Conservation (phyloP, 208 protist species). For the Sergeia podlipaevii region DNA sequence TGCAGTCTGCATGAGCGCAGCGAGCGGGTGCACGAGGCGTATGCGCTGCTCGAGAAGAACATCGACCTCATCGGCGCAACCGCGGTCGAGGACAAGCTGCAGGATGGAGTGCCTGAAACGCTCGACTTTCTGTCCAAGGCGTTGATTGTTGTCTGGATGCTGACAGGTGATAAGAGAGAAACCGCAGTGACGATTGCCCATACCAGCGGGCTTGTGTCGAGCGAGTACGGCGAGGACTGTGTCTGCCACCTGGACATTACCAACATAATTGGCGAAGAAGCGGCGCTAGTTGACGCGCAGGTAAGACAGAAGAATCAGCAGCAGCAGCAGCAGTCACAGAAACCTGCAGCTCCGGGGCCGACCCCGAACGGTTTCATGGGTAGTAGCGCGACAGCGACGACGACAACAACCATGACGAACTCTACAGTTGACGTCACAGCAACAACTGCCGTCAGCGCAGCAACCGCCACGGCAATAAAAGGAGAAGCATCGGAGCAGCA, state of each 20-base stretch:
- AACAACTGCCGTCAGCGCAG: neutral
- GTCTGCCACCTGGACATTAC: constrained; percentile 45
- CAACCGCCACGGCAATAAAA: neutral
- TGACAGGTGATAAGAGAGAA: constrained; percentile 98
- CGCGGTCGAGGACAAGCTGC: constrained; percentile 96
- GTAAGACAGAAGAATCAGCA: constrained; percentile 15
- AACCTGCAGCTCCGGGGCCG: no score
- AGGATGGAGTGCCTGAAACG: constrained; percentile 92
- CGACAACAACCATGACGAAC: neutral
- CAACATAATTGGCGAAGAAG: constrained; percentile 27
- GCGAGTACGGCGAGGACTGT: constrained; percentile 14
- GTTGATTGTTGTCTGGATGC: constrained; percentile 95
- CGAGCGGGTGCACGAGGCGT: constrained; percentile 51
- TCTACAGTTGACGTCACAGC: neutral
- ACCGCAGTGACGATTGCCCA: constrained; percentile 96
- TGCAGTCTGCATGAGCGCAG: constrained; percentile 50
- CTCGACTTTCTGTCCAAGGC: constrained; percentile 84
- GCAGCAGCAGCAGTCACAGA: constrained; percentile 2
- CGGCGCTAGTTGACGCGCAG: no score
- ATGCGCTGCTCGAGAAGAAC: constrained; percentile 74
- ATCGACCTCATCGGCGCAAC: constrained; percentile 91
- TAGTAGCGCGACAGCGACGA: neutral
- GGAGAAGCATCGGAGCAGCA: no score
- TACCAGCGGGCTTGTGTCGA: constrained; percentile 44
- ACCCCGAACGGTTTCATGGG: no score